Base-by-base conservation (phyloP, 345 rosid species). In the Arabidopsis arenosa region DNA sequence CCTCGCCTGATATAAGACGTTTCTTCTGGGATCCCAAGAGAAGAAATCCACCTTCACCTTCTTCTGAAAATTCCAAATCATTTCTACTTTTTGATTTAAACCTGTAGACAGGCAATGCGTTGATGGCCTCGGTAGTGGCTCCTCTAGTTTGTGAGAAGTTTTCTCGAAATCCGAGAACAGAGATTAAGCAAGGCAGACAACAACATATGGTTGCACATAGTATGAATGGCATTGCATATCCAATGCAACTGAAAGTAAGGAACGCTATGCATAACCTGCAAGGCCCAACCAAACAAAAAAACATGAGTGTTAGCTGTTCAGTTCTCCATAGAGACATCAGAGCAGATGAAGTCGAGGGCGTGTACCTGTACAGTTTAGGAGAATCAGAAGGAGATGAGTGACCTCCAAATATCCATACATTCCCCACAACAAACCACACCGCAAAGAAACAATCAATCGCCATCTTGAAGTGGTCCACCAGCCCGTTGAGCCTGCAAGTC, bases 351-450 rank as follows among this genome's bases (percentile, higher is more conserved):
- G 68, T 55, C 4, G 7, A 68, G 13, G 43, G 44, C 3, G 6
- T 9, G 14, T 78, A 92, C 97, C 88, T 87, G 86, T 92, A 92
- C 82, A 92, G 74, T 80, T 92, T 92, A 39, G 97, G 97, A 75
- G 97, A 92, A 86, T 92, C 92, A 36, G 86, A 74, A 54, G 97
- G 87, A 73, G 83, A 77, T 9, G 92, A 69, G 47, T 87, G 92
- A 68, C 93, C 96, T 67, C 97, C 97, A 71, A 92, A 92, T 52
- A 92, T 92, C 97, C 97, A 92, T 59, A 92, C 93, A 76, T 92
- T 90, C 75, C 97, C 97, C 7, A 92, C 97, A 15, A 92, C 96
- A 84, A 92, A 92, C 97, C 97, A 92, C 28, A 92, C 96, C 2
- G 97, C 96, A 72, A 92, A 92, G 84, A 92, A 92, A 85, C 93